A percentile compares a stretch with the other conserved stretches of the same genome.
Conservation (phyloP, 2,329 filamentous ascomycete genomes). For the Colletotrichum tabaci region DNA sequence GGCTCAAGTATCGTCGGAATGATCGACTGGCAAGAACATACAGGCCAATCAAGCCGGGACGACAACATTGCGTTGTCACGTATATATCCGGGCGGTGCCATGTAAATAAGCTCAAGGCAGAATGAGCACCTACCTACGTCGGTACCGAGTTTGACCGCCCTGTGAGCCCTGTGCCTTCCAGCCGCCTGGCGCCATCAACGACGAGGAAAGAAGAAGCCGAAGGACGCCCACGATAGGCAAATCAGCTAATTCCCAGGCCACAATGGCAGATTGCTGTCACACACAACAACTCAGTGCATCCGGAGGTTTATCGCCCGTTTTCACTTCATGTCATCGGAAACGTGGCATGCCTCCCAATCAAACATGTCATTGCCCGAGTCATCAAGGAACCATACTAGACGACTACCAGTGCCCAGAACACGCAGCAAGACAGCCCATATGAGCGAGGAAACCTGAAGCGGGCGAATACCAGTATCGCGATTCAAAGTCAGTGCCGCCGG, state of each 20-base stretch:
- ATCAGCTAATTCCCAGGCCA: background rate
- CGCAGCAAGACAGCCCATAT: slow-evolving; percentile 15
- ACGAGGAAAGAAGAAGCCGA: slow-evolving; percentile 14
- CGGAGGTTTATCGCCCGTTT: background rate
- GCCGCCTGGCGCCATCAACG: background rate
- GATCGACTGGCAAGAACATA: background rate
- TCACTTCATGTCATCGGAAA: background rate
- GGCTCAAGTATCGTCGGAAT: slow-evolving; percentile 4
- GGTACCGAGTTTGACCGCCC: slow-evolving; percentile 11
- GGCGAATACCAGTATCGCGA: background rate
- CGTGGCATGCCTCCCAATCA: background rate
- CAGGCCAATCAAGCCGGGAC: slow-evolving; percentile 30
- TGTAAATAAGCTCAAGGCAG: slow-evolving; percentile 29
- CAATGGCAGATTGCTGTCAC: slow-evolving; percentile 13
- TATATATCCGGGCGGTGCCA: slow-evolving; percentile 38
- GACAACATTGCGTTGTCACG: slow-evolving; percentile 35
- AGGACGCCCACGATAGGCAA: slow-evolving; percentile 15
- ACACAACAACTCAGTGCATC: background rate
- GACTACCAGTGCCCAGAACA: background rate
- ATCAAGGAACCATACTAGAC: background rate
- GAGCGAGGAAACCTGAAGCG: background rate
- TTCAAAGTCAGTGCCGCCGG: background rate
- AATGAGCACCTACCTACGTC: slow-evolving; percentile 22
- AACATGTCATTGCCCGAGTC: background rate
- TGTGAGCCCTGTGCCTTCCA: slow-evolving; percentile 20